A percentile compares a stretch with the other conserved stretches of the same genome.
These are phyloP conservation scores for Penicillium verhagenii DNA, from an alignment of 495 filamentous ascomycete species.

Conservation along the genomic window DNA sequence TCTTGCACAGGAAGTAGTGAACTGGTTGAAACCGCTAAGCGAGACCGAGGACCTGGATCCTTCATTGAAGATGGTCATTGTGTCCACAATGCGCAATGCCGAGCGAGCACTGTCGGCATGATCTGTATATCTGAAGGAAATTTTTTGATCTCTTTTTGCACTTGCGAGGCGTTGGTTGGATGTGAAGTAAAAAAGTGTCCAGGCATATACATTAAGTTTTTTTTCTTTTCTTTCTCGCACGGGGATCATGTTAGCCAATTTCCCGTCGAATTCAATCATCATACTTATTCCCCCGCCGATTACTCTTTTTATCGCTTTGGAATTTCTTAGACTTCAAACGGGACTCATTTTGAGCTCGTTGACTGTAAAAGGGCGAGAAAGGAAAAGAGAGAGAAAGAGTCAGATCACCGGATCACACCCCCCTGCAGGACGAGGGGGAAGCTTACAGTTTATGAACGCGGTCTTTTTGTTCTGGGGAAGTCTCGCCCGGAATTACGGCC, in stretches of 20 bases:
- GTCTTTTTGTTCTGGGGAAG: constrained; percentile 55
- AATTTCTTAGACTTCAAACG: constrained; percentile 73
- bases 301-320: constrained; percentile 77
- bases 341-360: constrained; percentile 68
- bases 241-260: constrained; percentile 4
- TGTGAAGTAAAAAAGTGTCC: constrained; percentile 20
- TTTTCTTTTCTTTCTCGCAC: constrained; percentile 1
- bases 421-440: neutral
- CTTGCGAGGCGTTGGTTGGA: constrained; percentile 26
- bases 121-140: neutral
- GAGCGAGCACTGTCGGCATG: constrained; percentile 31
- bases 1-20: constrained; percentile 55
- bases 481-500: constrained; percentile 61
- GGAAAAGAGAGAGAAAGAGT: neutral
- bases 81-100: constrained; percentile 51
- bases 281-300: constrained; percentile 53
- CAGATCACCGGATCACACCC: neutral
- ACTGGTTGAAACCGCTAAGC: constrained; percentile 59
- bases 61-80: constrained; percentile 63
- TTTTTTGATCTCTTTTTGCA: constrained; percentile 9
- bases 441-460: constrained; percentile 66
- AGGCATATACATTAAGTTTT: constrained; percentile 1
- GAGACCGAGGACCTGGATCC: constrained; percentile 59
- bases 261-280: constrained; percentile 39
- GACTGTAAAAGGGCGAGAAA: constrained; percentile 43